Conservation (phyloP, 163 green algal genomes). For the Scenedesmus sp. region DNA sequence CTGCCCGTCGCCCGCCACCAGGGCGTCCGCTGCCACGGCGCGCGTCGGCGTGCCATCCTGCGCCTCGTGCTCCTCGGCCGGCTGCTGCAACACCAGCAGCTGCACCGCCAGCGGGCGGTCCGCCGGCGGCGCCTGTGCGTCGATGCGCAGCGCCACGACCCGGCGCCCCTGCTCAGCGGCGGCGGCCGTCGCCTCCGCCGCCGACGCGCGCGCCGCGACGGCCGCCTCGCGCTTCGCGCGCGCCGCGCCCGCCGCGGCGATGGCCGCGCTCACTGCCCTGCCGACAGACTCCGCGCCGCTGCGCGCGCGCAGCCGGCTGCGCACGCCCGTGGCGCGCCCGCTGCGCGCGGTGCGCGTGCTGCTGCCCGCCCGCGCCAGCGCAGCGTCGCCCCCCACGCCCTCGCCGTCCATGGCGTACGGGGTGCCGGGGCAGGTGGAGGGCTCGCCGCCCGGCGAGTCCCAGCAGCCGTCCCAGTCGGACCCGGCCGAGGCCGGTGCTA, state of each 20-base stretch:
- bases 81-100: background rate
- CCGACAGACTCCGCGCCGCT: background rate
- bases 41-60: background rate
- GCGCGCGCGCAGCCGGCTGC: background rate
- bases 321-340: background rate
- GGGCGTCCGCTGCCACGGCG: background rate
- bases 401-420: background rate
- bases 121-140: background rate
- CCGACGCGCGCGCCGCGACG: conserved; percentile 3
- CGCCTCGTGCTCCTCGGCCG: too few relatives aligned
- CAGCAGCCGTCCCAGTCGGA: background rate
- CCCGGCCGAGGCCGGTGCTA: conserved; percentile 7
- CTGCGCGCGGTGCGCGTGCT: background rate
- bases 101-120: background rate
- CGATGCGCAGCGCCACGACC: conserved; percentile 2
- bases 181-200: background rate
- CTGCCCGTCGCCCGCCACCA: too few relatives aligned
- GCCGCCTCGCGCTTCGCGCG: conserved; percentile 2
- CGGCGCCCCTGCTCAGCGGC: background rate
- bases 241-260: conserved; percentile 3
- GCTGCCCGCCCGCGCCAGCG: conserved; percentile 1
- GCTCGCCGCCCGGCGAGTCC: background rate
- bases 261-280: conserved; percentile 9
- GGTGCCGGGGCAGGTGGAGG: background rate
- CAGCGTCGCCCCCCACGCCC: background rate